phyloP scores from a whole-genome alignment of 805 yeast species.

The Yamadazyma scolyti region DNA sequence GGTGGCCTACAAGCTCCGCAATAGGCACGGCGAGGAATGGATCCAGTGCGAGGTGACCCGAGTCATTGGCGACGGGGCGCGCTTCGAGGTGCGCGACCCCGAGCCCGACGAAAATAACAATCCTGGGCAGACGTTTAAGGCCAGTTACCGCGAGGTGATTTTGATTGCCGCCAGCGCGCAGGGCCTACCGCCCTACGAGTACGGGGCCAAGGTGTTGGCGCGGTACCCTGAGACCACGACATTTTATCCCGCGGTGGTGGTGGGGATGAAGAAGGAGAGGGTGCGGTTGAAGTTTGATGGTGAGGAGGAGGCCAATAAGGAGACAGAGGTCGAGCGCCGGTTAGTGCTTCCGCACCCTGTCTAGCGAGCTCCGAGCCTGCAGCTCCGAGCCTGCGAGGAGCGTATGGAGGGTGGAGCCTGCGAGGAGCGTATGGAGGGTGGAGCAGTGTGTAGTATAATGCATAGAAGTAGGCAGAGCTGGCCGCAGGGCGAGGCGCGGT shows the following conservation, averaged over 20 bases:
- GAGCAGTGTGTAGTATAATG: too few species aligned
- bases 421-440: too few species aligned
- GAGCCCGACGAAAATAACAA: slow-evolving; percentile 94
- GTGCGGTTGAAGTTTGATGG: slow-evolving; percentile 89
- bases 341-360: slow-evolving; percentile 74
- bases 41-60: slow-evolving; percentile 87
- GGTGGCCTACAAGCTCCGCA: slow-evolving; percentile 79
- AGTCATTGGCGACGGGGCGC: slow-evolving; percentile 67
- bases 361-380: too few species aligned
- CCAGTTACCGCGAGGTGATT: slow-evolving; percentile 75
- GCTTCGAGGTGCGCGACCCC: slow-evolving; percentile 92
- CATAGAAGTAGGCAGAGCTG: too few species aligned
- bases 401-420: too few species aligned
- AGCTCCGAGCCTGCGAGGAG: too few species aligned
- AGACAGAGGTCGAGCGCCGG: slow-evolving; percentile 85
- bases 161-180: slow-evolving; percentile 45
- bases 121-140: slow-evolving; percentile 81
- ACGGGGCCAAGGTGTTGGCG: slow-evolving; percentile 82
- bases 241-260: slow-evolving; percentile 90
- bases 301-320: slow-evolving; percentile 94
- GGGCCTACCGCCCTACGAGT: slow-evolving; percentile 52
- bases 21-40: slow-evolving; percentile 85
- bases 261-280: slow-evolving; percentile 71
- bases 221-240: slow-evolving; percentile 97
- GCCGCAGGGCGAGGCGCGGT: too few species aligned